Evolutionary conservation across 2,329 filamentous ascomycete species (phyloP).

Genomic region (Epichloe uncinata): DNA sequence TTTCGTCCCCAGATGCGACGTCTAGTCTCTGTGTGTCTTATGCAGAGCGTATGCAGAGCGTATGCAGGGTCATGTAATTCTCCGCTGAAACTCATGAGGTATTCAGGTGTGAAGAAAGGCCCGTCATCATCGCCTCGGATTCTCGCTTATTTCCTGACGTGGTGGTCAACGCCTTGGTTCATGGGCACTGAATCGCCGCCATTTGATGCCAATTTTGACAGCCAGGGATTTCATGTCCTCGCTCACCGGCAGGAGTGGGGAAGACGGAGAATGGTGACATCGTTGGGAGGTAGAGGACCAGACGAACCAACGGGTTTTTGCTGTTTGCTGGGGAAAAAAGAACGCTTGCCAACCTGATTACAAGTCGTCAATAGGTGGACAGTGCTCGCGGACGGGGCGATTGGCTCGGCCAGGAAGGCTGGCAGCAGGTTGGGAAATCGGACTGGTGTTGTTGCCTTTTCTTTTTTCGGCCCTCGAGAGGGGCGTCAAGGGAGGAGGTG

Average conservation of each 20-base stretch:
- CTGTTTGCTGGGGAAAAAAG: not conserved
- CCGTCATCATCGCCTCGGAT: not conserved
- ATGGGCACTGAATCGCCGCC: not conserved
- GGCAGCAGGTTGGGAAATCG: not conserved
- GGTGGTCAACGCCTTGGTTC: not conserved
- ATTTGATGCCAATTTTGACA: not conserved
- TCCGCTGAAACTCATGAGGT: not conserved
- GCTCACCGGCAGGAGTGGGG: not conserved
- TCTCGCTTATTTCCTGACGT: not conserved
- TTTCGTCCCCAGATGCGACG: constrained; percentile 9
- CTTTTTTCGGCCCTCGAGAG: not conserved
- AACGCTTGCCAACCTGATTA: not conserved
- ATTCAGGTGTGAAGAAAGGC: not conserved
- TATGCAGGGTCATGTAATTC: constrained; percentile 5
- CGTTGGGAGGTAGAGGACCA: not conserved
- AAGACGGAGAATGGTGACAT: not conserved
- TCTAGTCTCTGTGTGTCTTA: constrained; percentile 9
- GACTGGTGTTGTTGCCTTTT: not conserved
- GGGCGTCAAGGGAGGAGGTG: constrained; percentile 2
- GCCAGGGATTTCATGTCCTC: not conserved
- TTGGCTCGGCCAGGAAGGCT: not conserved
- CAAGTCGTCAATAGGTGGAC: not conserved
- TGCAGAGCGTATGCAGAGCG: constrained; percentile 1
- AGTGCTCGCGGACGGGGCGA: not conserved
- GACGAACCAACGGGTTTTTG: not conserved